These are phyloP conservation scores for Dimargaris cristalligena DNA, from an alignment of 192 early-diverging fungal genomes.

Conservation along the genomic window DNA sequence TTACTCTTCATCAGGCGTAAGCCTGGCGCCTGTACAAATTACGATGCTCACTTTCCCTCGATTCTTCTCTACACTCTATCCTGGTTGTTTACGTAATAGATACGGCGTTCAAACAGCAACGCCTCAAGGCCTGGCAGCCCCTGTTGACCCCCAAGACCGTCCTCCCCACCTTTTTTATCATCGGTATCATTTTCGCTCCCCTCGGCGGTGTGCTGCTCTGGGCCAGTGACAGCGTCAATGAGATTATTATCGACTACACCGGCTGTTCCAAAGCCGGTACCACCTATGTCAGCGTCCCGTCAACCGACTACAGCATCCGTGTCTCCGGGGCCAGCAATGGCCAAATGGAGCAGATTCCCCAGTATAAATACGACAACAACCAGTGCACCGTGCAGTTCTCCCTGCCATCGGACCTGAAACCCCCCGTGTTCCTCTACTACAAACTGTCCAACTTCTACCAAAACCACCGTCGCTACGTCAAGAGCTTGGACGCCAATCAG, in stretches of 20 bases:
- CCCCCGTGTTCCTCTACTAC: constrained; percentile 87
- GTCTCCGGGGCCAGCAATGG: constrained; percentile 2
- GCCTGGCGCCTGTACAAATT: too few species aligned
- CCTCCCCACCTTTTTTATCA: constrained; percentile 82
- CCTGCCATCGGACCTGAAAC: constrained; percentile 42
- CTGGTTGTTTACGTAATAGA: constrained; percentile 33
- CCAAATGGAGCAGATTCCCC: constrained; percentile 7
- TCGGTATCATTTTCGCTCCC: constrained; percentile 90
- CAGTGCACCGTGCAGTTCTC: constrained; percentile 61
- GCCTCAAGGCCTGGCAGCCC: constrained; percentile 98
- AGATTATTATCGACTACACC: constrained; percentile 91
- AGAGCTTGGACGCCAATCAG: constrained; percentile 71
- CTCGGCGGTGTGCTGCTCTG: constrained; percentile 81
- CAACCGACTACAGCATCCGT: constrained; percentile 20
- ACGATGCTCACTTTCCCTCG: too few species aligned
- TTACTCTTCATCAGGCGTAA: too few species aligned
- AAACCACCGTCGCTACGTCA: constrained; percentile 94
- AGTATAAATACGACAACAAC: constrained; percentile 31
- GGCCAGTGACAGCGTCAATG: constrained; percentile 70
- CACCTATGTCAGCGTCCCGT: constrained; percentile 10
- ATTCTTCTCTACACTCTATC: too few species aligned
- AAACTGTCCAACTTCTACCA: constrained; percentile 97
- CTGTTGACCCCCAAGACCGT: constrained; percentile 97
- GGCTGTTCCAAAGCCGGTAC: constrained; percentile 36
- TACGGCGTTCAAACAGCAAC: constrained; percentile 98